Evolutionary conservation across 805 yeast species (phyloP).

Genomic region (Pichia cabralensis): DNA sequence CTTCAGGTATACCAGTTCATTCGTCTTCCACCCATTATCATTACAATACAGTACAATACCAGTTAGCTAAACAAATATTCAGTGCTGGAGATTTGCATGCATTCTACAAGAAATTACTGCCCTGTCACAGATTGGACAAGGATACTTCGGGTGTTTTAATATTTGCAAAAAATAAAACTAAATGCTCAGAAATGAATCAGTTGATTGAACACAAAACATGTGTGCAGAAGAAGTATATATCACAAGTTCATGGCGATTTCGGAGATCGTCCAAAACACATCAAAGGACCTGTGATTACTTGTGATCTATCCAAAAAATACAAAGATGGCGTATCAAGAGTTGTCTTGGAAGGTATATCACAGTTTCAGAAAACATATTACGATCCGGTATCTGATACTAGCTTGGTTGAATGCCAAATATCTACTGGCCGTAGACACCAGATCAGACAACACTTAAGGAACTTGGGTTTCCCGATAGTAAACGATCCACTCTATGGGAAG

Average conservation of each 20-base stretch:
- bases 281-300: conserved; percentile 26
- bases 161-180: conserved; percentile 26
- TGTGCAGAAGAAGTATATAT: conserved; percentile 32
- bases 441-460: conserved; percentile 42
- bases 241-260: conserved; percentile 32
- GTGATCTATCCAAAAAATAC: conserved; percentile 19
- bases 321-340: conserved; percentile 14
- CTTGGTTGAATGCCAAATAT: conserved; percentile 33
- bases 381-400: conserved; percentile 23
- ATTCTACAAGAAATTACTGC: conserved; percentile 6
- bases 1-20: conserved; percentile 46
- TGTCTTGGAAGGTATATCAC: conserved; percentile 7
- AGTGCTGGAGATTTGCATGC: background rate
- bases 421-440: conserved; percentile 44
- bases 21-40: conserved; percentile 34
- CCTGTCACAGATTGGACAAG: conserved; percentile 41
- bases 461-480: conserved; percentile 26
- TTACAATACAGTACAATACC: conserved; percentile 35
- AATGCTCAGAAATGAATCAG: conserved; percentile 1
- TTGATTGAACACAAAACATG: conserved; percentile 5
- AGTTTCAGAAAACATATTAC: conserved; percentile 20
- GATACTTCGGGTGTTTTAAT: conserved; percentile 40
- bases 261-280: conserved; percentile 22
- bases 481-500: conserved; percentile 24
- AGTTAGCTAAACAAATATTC: conserved; percentile 21